Base-by-base conservation (phyloP, 805 yeast species). In the Schizosaccharomyces cryophilus region DNA sequence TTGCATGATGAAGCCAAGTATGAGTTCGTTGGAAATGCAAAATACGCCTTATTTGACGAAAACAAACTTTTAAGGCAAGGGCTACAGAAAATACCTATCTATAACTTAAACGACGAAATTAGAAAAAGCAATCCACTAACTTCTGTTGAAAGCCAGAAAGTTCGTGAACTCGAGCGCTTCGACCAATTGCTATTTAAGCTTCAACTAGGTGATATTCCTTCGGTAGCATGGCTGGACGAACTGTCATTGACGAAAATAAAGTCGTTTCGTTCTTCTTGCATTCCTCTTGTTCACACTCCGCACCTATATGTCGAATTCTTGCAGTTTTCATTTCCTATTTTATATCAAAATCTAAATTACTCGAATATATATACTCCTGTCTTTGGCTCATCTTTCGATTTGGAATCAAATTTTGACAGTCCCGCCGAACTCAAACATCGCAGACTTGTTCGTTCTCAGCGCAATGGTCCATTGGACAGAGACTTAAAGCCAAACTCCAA, bases 401-500 rank as follows among this genome's bases (percentile, higher is more conserved):
- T 88, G 0, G 90, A 85, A 64, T 82, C 79, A 66, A 74, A 72
- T 63, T 72, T 75, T 24, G 80, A 78, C 63, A 95, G 90, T 66
- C 95, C 96, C 1, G 83, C 93, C 26, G 97, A 93, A 68, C 78
- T 81, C 64, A 93, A 90, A 69, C 87, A 84, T 68, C 80, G 95
- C 65, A 81, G 84, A 62, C 72, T 90, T 61, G 93, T 89, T 64
- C 83, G 96, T 70, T 80, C 85, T 59, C 87, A 89, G 65, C 84
- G 85, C 67, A 80, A 83, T 60, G 78, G 86, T 0, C 78, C 85
- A 31, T 71, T 87, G 45, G 97, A 89, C 68, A 81, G 80, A 65
- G 96, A 88, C 62, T 75, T 87, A 58, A 87, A 89, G 66, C 98
- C 98, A 1, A 84, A 90, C 21, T 84, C 95, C 3, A 84, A 82